phyloP scores from a whole-genome alignment of 108 stramenopile species.

The Pseudonitzschia delicatissima region DNA sequence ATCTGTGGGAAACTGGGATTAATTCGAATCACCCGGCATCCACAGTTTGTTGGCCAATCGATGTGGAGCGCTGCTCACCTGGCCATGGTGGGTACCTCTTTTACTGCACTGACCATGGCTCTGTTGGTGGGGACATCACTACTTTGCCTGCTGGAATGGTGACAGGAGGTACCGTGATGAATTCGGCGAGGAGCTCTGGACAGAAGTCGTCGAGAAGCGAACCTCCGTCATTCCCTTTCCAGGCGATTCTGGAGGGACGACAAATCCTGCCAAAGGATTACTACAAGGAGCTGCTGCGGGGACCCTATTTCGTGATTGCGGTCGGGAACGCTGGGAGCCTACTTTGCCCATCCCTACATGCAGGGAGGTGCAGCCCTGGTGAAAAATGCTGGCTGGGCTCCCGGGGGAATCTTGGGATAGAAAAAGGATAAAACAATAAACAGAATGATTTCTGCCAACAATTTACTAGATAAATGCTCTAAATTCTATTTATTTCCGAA shows the following conservation, averaged over 20 bases:
- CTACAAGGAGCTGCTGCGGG: conserved; percentile 88
- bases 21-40: conserved; percentile 96
- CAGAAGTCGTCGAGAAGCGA: conserved; percentile 58
- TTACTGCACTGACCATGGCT: conserved; percentile 74
- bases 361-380: conserved; percentile 88
- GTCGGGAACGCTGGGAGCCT: conserved; percentile 89
- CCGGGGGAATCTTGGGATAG: conserved; percentile 47
- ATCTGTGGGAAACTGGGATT: conserved; percentile 94
- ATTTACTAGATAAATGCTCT: too few species aligned
- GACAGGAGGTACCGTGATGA: conserved; percentile 82
- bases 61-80: conserved; percentile 94
- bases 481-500: too few species aligned
- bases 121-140: conserved; percentile 89
- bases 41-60: conserved; percentile 89
- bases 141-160: conserved; percentile 93
- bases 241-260: conserved; percentile 88
- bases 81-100: conserved; percentile 86
- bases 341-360: conserved; percentile 96
- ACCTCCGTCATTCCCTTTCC: conserved; percentile 89
- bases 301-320: conserved; percentile 88
- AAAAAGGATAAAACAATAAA: background rate
- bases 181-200: conserved; percentile 77
- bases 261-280: conserved; percentile 85
- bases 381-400: conserved; percentile 48
- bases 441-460: too few species aligned